These are phyloP conservation scores for Phytophthora hybrid DNA, from an alignment of 352 stramenopile genomes.

Conservation along the genomic window DNA sequence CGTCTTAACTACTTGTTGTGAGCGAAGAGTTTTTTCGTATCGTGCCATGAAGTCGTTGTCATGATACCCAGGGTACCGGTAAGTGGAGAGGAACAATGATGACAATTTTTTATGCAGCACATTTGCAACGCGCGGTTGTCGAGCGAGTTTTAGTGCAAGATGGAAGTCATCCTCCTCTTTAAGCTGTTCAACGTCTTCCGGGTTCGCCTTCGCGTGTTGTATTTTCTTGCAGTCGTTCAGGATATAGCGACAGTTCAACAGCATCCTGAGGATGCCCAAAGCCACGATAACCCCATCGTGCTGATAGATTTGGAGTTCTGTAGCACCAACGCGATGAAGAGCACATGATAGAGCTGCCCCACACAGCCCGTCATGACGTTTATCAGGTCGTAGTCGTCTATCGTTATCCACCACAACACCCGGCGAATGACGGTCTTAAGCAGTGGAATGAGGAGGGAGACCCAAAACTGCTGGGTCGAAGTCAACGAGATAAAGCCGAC, in stretches of 20 bases:
- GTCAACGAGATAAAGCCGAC: slow-evolving; percentile 38
- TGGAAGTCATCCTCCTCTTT: background rate
- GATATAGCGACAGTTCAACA: slow-evolving; percentile 20
- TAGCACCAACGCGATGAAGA: slow-evolving; percentile 42
- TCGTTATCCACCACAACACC: slow-evolving; percentile 28
- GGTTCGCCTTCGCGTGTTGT: background rate
- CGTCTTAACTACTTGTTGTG: background rate
- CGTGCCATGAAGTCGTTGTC: background rate
- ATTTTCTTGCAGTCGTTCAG: slow-evolving; percentile 9
- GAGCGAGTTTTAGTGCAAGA: background rate
- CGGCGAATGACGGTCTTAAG: slow-evolving; percentile 32
- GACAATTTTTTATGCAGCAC: background rate
- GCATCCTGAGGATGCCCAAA: slow-evolving; percentile 15
- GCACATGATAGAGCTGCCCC: slow-evolving; percentile 44
- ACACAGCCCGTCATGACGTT: slow-evolving; percentile 25
- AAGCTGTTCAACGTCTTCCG: background rate
- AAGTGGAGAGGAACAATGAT: slow-evolving; percentile 17
- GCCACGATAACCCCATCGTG: slow-evolving; percentile 33
- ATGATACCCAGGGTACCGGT: slow-evolving; percentile 11
- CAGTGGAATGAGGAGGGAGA: slow-evolving; percentile 37
- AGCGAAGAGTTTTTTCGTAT: slow-evolving; percentile 4
- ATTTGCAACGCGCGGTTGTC: slow-evolving; percentile 4
- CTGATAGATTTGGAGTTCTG: slow-evolving; percentile 45
- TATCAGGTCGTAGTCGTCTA: slow-evolving; percentile 34
- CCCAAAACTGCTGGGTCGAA: slow-evolving; percentile 22